Evolutionary conservation across 176 grass and related monocot genomes (phyloP), one percentile per base, ranked within the genome.

Genomic region (Eleusine indica): DNA sequence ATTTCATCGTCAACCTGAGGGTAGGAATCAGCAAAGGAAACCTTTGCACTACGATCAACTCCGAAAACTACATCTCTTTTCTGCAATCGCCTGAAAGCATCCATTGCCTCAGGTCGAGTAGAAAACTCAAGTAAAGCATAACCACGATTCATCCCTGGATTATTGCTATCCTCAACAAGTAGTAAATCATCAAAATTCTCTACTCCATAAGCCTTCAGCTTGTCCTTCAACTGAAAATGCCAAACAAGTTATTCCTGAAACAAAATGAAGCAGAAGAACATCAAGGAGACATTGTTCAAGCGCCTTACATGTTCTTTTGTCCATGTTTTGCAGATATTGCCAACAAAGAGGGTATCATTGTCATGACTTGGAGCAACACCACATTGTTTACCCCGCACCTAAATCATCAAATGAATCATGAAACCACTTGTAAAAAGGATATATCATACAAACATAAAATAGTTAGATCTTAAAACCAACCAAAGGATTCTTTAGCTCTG

Each of bases 241-340:
- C 39, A 80, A 73, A 61, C 16, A 87, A 78, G 70, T 85, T 66
- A 89, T 69, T 78, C 76, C 63, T 57, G 80, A 21, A 30, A 73
- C 32, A 21, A 64, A 89, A 44, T 60, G 57, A 83, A 74, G 71
- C 38, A 54, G 52, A 62, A 13, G 16, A 63, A 74, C 40, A 83
- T 85, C 12, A 62, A 41, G 10, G 69, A 44, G 84, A 82, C 43
- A 38, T 35, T 35, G 52, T 78, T 21, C 8, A 66, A 85, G 39
- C 65, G 66, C 63, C 68, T 90, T 92, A 96, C 96, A 75, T 88
- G 87, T 81, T 96, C 96, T 84, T 90, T 95, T 2, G 93, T 95
- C 96, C 96, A 98, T 88, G 93, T 91, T 86, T 96, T 98, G 85
- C 96, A 96, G 43, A 98, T 96, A 80, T 98, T 95, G 38, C 93